Percentiles rank a stretch among this genome's conserved stretches.
Conservation (phyloP, 1,139 yeast species). For the Zygotorulaspora mrakii region DNA sequence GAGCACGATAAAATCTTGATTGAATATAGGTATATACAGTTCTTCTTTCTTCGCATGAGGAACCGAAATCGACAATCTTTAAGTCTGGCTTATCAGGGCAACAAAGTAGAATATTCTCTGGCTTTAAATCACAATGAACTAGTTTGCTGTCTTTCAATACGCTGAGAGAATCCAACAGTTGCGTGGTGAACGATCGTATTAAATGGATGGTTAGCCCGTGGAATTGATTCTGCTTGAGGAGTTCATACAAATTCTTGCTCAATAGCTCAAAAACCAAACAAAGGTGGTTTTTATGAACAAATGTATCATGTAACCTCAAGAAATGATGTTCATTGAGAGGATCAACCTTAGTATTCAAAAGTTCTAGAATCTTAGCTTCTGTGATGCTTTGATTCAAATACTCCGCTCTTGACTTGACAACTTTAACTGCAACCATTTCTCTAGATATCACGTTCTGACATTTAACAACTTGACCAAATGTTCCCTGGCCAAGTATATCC, state of each 20-base stretch:
- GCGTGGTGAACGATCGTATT: slow-evolving; percentile 74
- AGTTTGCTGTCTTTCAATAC: slow-evolving; percentile 78
- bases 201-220: slow-evolving; percentile 82
- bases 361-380: slow-evolving; percentile 83
- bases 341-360: slow-evolving; percentile 69
- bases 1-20: slow-evolving; percentile 91
- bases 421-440: slow-evolving; percentile 90
- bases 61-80: slow-evolving; percentile 94
- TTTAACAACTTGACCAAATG: slow-evolving; percentile 97
- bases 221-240: slow-evolving; percentile 89
- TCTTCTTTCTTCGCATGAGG: slow-evolving; percentile 89
- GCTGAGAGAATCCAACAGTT: slow-evolving; percentile 73
- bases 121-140: slow-evolving; percentile 95
- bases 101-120: slow-evolving; percentile 83
- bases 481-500: slow-evolving; percentile 91
- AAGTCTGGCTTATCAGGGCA: slow-evolving; percentile 83
- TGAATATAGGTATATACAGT: slow-evolving; percentile 92
- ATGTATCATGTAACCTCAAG: slow-evolving; percentile 76
- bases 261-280: slow-evolving; percentile 89
- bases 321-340: slow-evolving; percentile 68
- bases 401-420: slow-evolving; percentile 88
- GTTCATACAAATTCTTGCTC: slow-evolving; percentile 84
- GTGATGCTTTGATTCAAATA: slow-evolving; percentile 87
- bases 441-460: slow-evolving; percentile 89
- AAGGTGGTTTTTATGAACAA: slow-evolving; percentile 87